A percentile compares a stretch with the other conserved stretches of the same genome.
Conservation (phyloP, 345 rosid genomes). For the Viola odorata region DNA sequence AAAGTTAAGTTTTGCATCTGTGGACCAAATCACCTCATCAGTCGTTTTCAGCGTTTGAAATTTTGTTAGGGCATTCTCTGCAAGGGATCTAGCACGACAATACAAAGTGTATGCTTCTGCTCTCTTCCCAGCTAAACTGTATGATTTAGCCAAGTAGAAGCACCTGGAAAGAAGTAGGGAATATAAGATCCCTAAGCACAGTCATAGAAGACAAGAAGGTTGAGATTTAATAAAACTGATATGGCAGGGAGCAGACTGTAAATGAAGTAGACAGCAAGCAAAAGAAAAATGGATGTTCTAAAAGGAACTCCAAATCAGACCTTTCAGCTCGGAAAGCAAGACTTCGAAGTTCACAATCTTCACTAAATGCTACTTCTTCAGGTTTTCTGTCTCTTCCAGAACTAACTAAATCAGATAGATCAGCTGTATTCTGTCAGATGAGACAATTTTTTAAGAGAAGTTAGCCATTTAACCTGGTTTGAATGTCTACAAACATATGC, state of each 20-base stretch:
- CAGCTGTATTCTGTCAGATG: constrained; percentile 77
- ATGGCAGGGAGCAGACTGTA: background rate
- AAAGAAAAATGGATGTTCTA: background rate
- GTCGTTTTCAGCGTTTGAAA: constrained; percentile 29
- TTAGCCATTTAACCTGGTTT: constrained; percentile 8
- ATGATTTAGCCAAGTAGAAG: constrained; percentile 84
- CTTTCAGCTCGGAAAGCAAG: constrained; percentile 90
- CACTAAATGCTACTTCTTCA: constrained; percentile 84
- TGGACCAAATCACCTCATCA: constrained; percentile 47
- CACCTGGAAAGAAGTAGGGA: constrained; percentile 52
- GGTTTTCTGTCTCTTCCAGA: constrained; percentile 90
- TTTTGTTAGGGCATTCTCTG: constrained; percentile 62
- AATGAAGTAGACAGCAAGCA: background rate
- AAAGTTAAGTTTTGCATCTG: background rate
- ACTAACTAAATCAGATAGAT: constrained; percentile 93
- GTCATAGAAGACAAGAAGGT: no score
- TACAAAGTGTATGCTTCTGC: constrained; percentile 77
- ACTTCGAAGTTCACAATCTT: constrained; percentile 62
- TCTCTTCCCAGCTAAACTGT: constrained; percentile 89
- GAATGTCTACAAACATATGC: background rate
- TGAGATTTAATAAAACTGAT: no score
- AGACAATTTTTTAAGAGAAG: constrained; percentile 2
- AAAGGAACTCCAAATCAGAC: constrained; percentile 25
- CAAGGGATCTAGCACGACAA: constrained; percentile 67
- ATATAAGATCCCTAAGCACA: background rate